Evolutionary conservation across 805 yeast genomes (phyloP), one percentile per base, ranked within the genome.

Genomic region (Jamesozyma lodderae): DNA sequence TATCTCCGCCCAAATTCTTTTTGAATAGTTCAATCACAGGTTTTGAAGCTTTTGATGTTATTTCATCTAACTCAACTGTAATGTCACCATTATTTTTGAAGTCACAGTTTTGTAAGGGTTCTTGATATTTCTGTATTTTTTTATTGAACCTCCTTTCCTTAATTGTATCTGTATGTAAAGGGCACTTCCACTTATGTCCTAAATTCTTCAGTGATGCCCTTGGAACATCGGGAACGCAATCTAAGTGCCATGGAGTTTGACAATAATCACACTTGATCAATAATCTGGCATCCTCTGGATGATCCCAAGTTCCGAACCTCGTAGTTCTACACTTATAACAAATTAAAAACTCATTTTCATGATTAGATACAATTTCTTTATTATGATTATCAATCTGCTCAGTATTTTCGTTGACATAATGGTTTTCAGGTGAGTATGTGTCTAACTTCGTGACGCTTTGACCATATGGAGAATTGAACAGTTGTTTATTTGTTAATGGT

Each of bases 111-210:
- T 76, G 62, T 16, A 66, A 60, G 3, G 82, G 79, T 40, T 79
- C 82, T 6, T 77, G 55, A 18, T 70, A 61, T 4, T 68, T 59
- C 32, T 75, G 75, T 46, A 69, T 72, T 46, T 68, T 72, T 47
- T 67, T 71, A 46, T 72, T 67, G 51, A 70, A 66, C 36, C 86
- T 62, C 40, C 68, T 62, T 39, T 36, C 45, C 44, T 35, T 48
- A 51, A 8, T 31, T 21, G 25, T 27, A 15, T 22, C 40, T 16
- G 76, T 74, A 62, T 86, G 96, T 48, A 82, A 80, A 2, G 96
- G 97, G 59, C 95, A 92, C 63, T 75, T 78, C 97, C 96, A 90
- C 57, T 79, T 83, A 32, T 69, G 68, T 2, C 92, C 94, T 31
- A 83, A 55, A 29, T 80, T 77, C 50, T 85, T 84, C 15, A 80